Evolutionary conservation across 306 rosid genomes (phyloP).

Genomic region (Begonia loranthoides): DNA sequence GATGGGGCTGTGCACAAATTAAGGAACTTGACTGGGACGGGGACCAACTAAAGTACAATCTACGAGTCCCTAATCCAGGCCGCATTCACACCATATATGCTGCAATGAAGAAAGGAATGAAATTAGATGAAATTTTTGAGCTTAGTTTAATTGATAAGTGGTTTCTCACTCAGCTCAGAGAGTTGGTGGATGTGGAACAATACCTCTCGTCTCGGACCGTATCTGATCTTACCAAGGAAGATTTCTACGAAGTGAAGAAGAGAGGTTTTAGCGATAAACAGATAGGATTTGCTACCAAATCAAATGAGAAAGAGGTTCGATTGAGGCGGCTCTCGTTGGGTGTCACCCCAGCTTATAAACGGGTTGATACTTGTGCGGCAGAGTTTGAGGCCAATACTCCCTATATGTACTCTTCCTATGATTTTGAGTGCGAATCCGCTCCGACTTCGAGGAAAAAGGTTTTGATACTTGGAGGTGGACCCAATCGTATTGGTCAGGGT

Average conservation of each 20-base stretch:
- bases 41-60: constrained; percentile 81
- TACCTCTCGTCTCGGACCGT: constrained; percentile 48
- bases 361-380: constrained; percentile 99
- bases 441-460: constrained; percentile 81
- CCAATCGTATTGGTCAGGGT: constrained; percentile 97
- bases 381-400: constrained; percentile 98
- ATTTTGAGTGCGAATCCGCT: constrained; percentile 87
- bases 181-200: constrained; percentile 73
- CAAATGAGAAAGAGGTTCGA: constrained; percentile 69
- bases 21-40: constrained; percentile 77
- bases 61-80: constrained; percentile 88
- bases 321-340: constrained; percentile 50
- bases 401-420: constrained; percentile 98
- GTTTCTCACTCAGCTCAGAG: constrained; percentile 84
- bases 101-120: constrained; percentile 95
- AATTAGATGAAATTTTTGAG: constrained; percentile 61
- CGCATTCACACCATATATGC: constrained; percentile 83
- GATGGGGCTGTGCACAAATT: constrained; percentile 77
- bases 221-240: constrained; percentile 50
- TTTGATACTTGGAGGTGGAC: constrained; percentile 93
- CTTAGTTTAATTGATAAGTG: constrained; percentile 78
- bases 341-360: constrained; percentile 70
- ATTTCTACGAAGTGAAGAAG: constrained; percentile 72
- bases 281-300: constrained; percentile 83
- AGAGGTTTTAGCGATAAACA: constrained; percentile 97